Conservation (phyloP, 352 stramenopile genomes). For the Globisporangium okanoganense region DNA sequence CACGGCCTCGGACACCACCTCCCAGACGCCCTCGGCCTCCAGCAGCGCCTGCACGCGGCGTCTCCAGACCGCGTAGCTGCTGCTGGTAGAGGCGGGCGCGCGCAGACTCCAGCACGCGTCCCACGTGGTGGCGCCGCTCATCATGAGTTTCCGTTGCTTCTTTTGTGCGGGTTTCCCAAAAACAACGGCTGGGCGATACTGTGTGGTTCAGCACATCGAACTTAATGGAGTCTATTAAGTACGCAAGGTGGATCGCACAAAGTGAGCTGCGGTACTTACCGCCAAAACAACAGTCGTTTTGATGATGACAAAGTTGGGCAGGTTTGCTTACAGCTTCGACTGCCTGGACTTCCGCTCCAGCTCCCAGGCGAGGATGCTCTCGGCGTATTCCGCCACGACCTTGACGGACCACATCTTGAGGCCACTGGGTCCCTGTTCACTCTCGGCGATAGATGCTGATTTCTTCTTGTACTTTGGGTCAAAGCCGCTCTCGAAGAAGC, state of each 20-base stretch:
- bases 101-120: constrained; percentile 8
- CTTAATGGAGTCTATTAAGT: too few species aligned
- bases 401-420: constrained; percentile 46
- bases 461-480: constrained; percentile 3
- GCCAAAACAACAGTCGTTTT: too few species aligned
- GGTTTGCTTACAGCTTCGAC: not conserved
- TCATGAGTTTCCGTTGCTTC: not conserved
- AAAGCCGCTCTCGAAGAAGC: constrained; percentile 44
- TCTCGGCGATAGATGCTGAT: too few species aligned
- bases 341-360: constrained; percentile 5
- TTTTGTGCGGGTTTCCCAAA: too few species aligned
- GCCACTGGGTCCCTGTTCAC: not conserved
- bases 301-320: too few species aligned
- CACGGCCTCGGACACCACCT: constrained; percentile 11
- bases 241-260: too few species aligned
- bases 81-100: not conserved
- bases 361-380: constrained; percentile 35
- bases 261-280: too few species aligned
- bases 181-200: too few species aligned
- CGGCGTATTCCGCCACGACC: constrained; percentile 48
- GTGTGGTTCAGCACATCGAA: too few species aligned
- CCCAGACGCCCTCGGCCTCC: constrained; percentile 12
- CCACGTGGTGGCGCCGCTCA: constrained; percentile 4
- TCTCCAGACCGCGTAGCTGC: constrained; percentile 7
- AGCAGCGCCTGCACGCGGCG: constrained; percentile 11